Percentiles rank a stretch among this genome's conserved stretches.
Conservation (phyloP, 2,329 filamentous ascomycete species). For the Leptosphaerulina australis region DNA sequence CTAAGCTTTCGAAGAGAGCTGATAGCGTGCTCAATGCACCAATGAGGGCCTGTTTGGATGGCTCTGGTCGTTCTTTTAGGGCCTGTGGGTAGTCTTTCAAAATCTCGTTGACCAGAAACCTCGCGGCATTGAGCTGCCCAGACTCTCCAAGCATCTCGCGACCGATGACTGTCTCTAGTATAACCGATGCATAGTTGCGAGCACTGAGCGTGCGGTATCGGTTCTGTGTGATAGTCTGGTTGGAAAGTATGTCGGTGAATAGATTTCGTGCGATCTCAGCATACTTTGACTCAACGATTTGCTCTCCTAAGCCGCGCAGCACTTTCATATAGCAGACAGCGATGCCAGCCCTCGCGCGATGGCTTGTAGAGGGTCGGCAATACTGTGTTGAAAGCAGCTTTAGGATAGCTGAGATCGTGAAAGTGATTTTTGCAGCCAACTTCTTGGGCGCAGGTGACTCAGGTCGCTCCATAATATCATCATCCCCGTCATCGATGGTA, state of each 20-base stretch:
- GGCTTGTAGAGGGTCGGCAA: constrained; percentile 75
- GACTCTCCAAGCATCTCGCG: constrained; percentile 84
- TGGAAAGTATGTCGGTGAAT: constrained; percentile 78
- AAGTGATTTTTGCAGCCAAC: constrained; percentile 69
- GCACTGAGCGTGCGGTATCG: constrained; percentile 86
- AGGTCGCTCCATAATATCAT: constrained; percentile 69
- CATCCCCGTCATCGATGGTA: constrained; percentile 70
- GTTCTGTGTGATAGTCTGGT: constrained; percentile 77
- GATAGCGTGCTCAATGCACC: constrained; percentile 79
- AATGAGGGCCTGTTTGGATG: constrained; percentile 83
- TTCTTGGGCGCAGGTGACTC: constrained; percentile 79
- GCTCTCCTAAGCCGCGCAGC: constrained; percentile 78
- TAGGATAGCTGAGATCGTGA: constrained; percentile 79
- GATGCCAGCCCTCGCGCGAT: constrained; percentile 79
- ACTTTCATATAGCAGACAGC: constrained; percentile 86
- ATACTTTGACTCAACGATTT: constrained; percentile 82
- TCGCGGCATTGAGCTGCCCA: constrained; percentile 82
- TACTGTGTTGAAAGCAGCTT: constrained; percentile 82
- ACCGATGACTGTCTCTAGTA: constrained; percentile 84
- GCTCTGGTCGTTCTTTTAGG: constrained; percentile 84
- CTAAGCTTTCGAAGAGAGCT: constrained; percentile 77
- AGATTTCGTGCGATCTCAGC: constrained; percentile 80
- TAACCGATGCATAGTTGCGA: constrained; percentile 79
- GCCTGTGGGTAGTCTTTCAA: constrained; percentile 94
- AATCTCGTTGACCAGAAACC: constrained; percentile 81